Percentiles rank a stretch among this genome's conserved stretches.
Conservation (phyloP, 805 yeast genomes). For the Myxozyma monticola region DNA sequence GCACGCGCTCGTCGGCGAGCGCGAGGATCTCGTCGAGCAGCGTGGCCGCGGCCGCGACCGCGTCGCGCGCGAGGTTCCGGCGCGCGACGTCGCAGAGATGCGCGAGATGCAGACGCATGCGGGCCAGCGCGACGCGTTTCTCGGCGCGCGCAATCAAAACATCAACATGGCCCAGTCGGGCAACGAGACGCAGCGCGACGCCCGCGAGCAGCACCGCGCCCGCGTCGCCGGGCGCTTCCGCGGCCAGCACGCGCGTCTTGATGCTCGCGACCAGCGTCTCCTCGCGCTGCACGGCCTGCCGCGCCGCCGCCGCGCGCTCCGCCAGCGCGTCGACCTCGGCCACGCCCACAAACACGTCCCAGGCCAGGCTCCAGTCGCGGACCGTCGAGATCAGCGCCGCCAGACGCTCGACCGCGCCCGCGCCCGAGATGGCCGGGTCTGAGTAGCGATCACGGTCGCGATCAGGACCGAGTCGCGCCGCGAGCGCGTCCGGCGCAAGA, state of each 20-base stretch:
- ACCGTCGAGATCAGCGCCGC: no score
- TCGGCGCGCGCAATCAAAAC: background rate
- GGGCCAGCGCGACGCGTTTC: constrained; percentile 9
- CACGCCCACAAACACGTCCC: background rate
- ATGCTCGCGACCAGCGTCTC: no score
- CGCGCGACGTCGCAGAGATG: constrained; percentile 6
- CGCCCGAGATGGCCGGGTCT: no score
- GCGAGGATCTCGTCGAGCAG: constrained; percentile 23
- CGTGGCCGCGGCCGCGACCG: constrained; percentile 10
- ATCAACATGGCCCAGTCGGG: constrained; percentile 11
- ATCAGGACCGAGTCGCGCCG: background rate
- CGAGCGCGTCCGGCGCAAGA: no score
- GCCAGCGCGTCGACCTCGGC: background rate
- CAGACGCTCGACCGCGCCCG: no score
- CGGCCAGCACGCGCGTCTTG: background rate
- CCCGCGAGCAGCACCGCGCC: background rate
- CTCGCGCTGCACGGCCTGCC: no score
- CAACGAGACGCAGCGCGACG: constrained; percentile 7
- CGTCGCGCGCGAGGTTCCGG: background rate
- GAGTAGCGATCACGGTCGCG: background rate
- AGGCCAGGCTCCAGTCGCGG: no score
- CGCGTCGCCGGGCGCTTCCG: background rate
- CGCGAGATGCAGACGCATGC: constrained; percentile 1
- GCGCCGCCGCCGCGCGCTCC: no score
- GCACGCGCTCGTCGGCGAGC: constrained; percentile 21